Evolutionary conservation across 1,284 basidiomycete genomes (phyloP).

Genomic region (Ceratobasidium theobromae): DNA sequence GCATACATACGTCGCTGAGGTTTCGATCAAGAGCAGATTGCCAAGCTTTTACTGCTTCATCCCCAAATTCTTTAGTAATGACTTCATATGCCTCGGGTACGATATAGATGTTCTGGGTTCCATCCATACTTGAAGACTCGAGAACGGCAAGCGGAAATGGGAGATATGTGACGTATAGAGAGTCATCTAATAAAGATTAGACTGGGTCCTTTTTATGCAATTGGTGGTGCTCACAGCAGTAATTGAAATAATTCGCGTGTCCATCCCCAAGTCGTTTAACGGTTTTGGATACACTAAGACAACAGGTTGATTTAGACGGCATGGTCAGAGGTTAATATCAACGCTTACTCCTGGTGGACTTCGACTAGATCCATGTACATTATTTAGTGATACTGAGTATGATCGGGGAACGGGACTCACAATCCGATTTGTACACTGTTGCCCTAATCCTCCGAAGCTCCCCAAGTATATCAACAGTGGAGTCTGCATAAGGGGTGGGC

Average conservation of each 20-base stretch:
- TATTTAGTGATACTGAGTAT: neutral
- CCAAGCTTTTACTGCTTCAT: constrained; percentile 42
- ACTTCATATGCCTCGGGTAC: constrained; percentile 60
- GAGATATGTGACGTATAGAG: constrained; percentile 48
- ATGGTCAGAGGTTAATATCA: too few relatives aligned
- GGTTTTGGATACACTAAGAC: constrained; percentile 45
- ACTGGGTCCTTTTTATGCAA: too few relatives aligned
- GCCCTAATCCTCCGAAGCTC: constrained; percentile 54
- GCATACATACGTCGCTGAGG: constrained; percentile 44
- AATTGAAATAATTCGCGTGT: constrained; percentile 57
- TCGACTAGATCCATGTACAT: constrained; percentile 3
- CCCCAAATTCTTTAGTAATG: constrained; percentile 54
- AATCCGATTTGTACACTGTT: constrained; percentile 52
- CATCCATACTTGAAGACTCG: constrained; percentile 47
- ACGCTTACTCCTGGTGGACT: constrained; percentile 28
- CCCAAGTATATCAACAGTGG: constrained; percentile 55
- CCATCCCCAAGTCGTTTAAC: constrained; percentile 60
- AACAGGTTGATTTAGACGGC: neutral
- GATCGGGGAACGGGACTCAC: constrained; percentile 43
- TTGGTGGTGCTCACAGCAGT: constrained; percentile 27
- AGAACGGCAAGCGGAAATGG: constrained; percentile 57
- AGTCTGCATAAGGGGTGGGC: constrained; percentile 53
- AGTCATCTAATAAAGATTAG: constrained; percentile 15
- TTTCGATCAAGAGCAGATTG: constrained; percentile 56
- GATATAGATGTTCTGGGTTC: constrained; percentile 52